Percentiles rank a stretch among this genome's conserved stretches.
Conservation (phyloP, 2,329 filamentous ascomycete species). For the Chrysosphaeria jannelii region DNA sequence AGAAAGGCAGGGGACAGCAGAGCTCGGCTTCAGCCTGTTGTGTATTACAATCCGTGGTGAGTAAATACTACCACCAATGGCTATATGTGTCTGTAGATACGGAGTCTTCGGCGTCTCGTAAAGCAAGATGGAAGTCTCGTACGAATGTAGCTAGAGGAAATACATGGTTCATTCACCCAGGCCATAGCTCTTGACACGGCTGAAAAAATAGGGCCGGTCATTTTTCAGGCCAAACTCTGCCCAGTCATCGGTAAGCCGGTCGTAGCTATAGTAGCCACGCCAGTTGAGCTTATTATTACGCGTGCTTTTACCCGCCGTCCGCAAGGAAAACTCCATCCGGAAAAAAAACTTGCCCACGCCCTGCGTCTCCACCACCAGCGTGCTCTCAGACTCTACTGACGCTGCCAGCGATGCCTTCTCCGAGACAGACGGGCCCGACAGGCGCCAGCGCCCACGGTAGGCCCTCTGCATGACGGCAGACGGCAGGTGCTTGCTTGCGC, state of each 20-base stretch:
- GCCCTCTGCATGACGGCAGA: conserved; percentile 36
- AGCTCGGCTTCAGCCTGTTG: too few species aligned
- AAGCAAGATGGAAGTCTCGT: too few species aligned
- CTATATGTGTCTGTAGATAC: too few species aligned
- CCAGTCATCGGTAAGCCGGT: conserved; percentile 72
- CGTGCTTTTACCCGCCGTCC: conserved; percentile 27
- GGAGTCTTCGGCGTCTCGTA: too few species aligned
- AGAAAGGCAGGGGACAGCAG: too few species aligned
- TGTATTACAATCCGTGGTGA: too few species aligned
- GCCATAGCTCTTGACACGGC: conserved; percentile 28
- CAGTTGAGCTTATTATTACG: conserved; percentile 70
- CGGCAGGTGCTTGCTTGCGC: conserved; percentile 11
- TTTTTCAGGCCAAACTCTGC: conserved; percentile 41
- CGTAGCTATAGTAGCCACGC: conserved; percentile 80
- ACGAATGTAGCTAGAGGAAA: too few species aligned
- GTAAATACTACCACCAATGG: too few species aligned
- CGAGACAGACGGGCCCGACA: conserved; percentile 11
- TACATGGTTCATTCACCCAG: conserved; percentile 4
- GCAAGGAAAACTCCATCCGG: conserved; percentile 46
- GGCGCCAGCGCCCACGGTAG: conserved; percentile 22
- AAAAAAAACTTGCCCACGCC: conserved; percentile 65
- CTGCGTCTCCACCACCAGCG: conserved; percentile 62
- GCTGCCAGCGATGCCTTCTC: conserved; percentile 4
- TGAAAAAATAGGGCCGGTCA: conserved; percentile 36
- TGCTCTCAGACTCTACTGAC: conserved; percentile 23